These are phyloP conservation scores for Entomortierella parvispora DNA, from an alignment of 192 early-diverging fungal species.

Conservation along the genomic window DNA sequence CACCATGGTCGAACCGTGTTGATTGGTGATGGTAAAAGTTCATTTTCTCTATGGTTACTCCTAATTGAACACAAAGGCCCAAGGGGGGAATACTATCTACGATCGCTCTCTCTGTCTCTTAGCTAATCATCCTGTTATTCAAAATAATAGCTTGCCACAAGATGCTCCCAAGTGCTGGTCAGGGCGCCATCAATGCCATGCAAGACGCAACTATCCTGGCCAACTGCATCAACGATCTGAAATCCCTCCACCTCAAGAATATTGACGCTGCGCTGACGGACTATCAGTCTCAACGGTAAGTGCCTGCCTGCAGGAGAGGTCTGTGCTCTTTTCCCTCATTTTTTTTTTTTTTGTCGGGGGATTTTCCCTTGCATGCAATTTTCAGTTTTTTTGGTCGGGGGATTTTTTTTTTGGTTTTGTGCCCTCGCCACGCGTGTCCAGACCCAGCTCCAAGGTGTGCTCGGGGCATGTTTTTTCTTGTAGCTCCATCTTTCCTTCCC, in stretches of 20 bases:
- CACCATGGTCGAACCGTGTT: conserved; percentile 21
- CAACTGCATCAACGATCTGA: conserved; percentile 35
- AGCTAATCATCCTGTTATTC: background rate
- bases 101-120: background rate
- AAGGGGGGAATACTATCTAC: background rate
- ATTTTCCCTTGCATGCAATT: too few species aligned
- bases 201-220: conserved; percentile 40
- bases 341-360: too few species aligned
- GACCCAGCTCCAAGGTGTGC: too few species aligned
- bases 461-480: too few species aligned
- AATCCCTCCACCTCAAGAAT: background rate
- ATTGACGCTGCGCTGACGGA: conserved; percentile 6
- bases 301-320: too few species aligned
- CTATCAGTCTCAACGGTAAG: conserved; percentile 26
- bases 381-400: too few species aligned
- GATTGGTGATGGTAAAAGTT: conserved; percentile 31
- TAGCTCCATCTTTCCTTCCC: too few species aligned
- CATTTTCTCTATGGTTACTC: background rate
- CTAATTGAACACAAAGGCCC: background rate
- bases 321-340: too few species aligned
- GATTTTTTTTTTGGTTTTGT: too few species aligned
- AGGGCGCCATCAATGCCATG: conserved; percentile 43
- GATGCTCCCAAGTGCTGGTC: conserved; percentile 39
- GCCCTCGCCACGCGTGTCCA: too few species aligned
- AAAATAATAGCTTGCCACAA: conserved; percentile 44